Conservation (phyloP, 2,329 filamentous ascomycete genomes). For the Aspergillus viridinutans region DNA sequence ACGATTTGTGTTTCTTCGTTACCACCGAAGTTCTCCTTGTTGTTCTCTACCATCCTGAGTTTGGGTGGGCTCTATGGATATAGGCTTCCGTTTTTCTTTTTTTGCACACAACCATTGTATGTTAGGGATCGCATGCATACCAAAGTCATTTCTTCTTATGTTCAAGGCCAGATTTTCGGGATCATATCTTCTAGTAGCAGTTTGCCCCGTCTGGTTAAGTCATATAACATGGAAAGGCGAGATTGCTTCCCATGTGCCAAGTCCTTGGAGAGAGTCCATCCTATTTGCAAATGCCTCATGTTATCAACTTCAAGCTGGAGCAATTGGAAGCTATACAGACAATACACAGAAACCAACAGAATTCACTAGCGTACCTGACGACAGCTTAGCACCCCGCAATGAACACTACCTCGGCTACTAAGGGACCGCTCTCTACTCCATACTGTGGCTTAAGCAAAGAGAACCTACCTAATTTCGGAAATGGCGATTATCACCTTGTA, state of each 20-base stretch:
- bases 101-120: conserved; percentile 30
- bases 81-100: conserved; percentile 34
- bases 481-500: background rate
- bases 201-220: background rate
- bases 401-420: background rate
- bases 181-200: background rate
- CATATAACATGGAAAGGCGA: background rate
- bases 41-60: conserved; percentile 25
- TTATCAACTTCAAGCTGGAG: background rate
- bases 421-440: background rate
- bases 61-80: conserved; percentile 39
- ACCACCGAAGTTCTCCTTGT: conserved; percentile 19
- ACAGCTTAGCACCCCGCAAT: background rate
- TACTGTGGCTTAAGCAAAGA: background rate
- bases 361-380: conserved; percentile 3
- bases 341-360: background rate
- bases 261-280: background rate
- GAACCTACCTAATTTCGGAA: background rate
- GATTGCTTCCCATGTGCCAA: background rate
- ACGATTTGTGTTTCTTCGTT: conserved; percentile 30
- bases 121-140: conserved; percentile 37
- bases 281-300: background rate
- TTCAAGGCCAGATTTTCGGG: conserved; percentile 6
- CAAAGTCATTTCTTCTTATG: conserved; percentile 24
- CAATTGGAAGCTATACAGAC: too few species aligned